Percentiles rank a stretch among this genome's conserved stretches.
phyloP scores from a whole-genome alignment of 805 yeast genomes.

The Pichia deserticola region DNA sequence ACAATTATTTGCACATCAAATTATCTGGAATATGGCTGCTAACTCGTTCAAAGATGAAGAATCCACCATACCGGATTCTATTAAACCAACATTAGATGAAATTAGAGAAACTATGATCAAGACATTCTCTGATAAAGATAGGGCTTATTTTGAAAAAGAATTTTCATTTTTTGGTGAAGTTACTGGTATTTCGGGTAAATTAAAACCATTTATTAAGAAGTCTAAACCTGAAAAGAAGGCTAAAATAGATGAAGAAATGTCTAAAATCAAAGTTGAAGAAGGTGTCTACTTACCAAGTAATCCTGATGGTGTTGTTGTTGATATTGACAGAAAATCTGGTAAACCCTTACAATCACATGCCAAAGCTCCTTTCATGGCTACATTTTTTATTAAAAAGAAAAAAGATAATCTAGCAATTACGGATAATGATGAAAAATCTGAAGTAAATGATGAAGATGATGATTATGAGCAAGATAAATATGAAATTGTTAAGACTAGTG shows the following conservation, averaged over 20 bases:
- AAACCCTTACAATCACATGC: constrained; percentile 96
- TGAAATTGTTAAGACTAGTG: constrained; percentile 54
- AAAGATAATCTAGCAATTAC: not conserved
- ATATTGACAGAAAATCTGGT: constrained; percentile 87
- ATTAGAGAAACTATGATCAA: constrained; percentile 59
- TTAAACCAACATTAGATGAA: constrained; percentile 76
- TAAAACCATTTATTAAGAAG: constrained; percentile 90
- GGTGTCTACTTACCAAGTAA: constrained; percentile 93
- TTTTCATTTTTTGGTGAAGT: constrained; percentile 86
- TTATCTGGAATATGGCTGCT: constrained; percentile 96
- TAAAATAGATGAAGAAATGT: constrained; percentile 96
- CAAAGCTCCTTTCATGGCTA: constrained; percentile 97
- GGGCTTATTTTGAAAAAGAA: constrained; percentile 68
- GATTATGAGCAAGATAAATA: constrained; percentile 20
- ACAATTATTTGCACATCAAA: constrained; percentile 92
- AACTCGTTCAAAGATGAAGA: constrained; percentile 90
- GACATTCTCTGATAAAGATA: constrained; percentile 54
- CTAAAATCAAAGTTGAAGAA: constrained; percentile 56
- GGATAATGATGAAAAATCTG: not conserved
- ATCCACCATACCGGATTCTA: constrained; percentile 63
- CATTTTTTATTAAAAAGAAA: constrained; percentile 67
- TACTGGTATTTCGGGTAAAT: constrained; percentile 87
- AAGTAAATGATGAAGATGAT: constrained; percentile 19
- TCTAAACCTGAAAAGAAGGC: constrained; percentile 93
- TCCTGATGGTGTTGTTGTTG: constrained; percentile 92